A percentile compares a stretch with the other conserved stretches of the same genome.
phyloP scores from a whole-genome alignment of 2,329 filamentous ascomycete species.

The Xylariaceae sp. region DNA sequence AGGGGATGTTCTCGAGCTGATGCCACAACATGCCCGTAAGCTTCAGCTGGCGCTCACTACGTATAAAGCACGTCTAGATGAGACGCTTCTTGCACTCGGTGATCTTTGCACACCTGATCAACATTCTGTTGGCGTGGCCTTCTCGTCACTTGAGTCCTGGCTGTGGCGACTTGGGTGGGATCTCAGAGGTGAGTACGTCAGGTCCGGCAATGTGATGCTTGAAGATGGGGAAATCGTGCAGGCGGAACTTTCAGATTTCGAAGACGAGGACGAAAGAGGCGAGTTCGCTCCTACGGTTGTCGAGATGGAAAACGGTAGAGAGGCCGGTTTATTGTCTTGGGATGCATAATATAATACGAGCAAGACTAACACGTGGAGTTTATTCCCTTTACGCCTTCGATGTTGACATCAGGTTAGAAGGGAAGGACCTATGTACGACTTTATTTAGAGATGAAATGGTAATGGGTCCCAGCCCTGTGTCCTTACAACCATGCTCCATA shows the following conservation, averaged over 20 bases:
- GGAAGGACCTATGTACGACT: too few relatives aligned
- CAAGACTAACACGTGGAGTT: not conserved
- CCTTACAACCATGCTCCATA: too few relatives aligned
- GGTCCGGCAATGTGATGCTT: conserved; percentile 56
- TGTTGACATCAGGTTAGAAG: too few relatives aligned
- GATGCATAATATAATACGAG: conserved; percentile 21
- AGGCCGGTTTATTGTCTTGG: conserved; percentile 61
- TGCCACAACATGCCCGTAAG: conserved; percentile 40
- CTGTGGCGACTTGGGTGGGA: conserved; percentile 62
- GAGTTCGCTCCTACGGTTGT: conserved; percentile 62
- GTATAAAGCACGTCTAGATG: conserved; percentile 62
- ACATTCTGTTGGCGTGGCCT: conserved; percentile 54
- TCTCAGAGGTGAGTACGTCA: conserved; percentile 56
- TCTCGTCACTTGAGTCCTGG: conserved; percentile 56
- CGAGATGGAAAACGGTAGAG: conserved; percentile 58
- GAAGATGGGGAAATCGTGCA: conserved; percentile 61
- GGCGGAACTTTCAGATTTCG: conserved; percentile 56
- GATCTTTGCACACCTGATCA: conserved; percentile 48
- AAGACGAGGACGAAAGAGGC: conserved; percentile 61
- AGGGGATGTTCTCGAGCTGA: conserved; percentile 50
- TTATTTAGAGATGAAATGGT: too few relatives aligned
- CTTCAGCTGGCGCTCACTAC: conserved; percentile 57
- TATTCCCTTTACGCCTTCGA: not conserved
- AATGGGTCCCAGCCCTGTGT: too few relatives aligned
- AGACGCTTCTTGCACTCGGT: conserved; percentile 50